Conservation (phyloP, 2,329 filamentous ascomycete species). For the Lithohypha guttulata region DNA sequence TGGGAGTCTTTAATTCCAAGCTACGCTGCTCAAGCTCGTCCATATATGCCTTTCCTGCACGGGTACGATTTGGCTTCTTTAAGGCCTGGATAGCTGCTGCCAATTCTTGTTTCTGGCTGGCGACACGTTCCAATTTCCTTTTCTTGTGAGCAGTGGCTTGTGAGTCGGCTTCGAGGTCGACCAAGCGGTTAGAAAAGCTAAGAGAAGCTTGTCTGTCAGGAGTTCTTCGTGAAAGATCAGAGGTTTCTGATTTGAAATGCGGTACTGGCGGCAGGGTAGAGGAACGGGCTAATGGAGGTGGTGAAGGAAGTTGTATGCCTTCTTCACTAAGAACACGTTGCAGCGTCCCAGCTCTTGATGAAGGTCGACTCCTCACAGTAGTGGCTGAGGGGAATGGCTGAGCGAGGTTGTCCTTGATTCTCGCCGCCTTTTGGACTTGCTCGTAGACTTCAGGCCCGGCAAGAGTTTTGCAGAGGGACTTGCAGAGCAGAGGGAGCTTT, state of each 20-base stretch:
- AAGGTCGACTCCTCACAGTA: slow-evolving; percentile 15
- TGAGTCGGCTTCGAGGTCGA: slow-evolving; percentile 37
- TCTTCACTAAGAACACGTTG: slow-evolving; percentile 39
- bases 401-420: slow-evolving; percentile 17
- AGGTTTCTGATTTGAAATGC: slow-evolving; percentile 31
- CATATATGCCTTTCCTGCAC: slow-evolving; percentile 36
- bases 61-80: slow-evolving; percentile 37
- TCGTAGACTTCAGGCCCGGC: slow-evolving; percentile 32
- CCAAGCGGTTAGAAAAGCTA: slow-evolving; percentile 37
- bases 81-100: slow-evolving; percentile 38
- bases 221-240: slow-evolving; percentile 31
- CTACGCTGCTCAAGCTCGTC: slow-evolving; percentile 32
- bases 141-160: slow-evolving; percentile 36
- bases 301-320: slow-evolving; percentile 23
- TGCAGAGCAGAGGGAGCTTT: slow-evolving; percentile 38
- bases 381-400: slow-evolving; percentile 14
- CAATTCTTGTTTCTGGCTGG: slow-evolving; percentile 38
- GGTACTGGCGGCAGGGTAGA: slow-evolving; percentile 27
- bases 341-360: slow-evolving; percentile 29
- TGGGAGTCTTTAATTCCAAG: slow-evolving; percentile 32
- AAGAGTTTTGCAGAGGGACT: slow-evolving; percentile 37
- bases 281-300: slow-evolving; percentile 32
- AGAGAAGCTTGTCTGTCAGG: slow-evolving; percentile 34
- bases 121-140: slow-evolving; percentile 34
- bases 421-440: slow-evolving; percentile 26